Evolutionary conservation across 1,139 yeast species (phyloP).

Genomic region (Yamadazyma jaroonii): DNA sequence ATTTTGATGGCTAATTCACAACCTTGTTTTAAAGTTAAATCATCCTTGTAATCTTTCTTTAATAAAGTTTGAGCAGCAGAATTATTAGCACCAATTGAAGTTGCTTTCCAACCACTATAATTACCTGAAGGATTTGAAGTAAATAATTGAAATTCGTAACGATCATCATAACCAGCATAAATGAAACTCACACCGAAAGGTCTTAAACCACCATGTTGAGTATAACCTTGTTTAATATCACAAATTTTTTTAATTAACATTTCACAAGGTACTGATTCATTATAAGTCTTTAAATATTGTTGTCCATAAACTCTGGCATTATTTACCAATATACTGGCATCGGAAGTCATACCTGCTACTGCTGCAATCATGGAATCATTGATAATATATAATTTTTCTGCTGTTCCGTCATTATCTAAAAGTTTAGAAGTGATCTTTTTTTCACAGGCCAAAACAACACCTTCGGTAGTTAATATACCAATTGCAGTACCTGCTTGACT

Average conservation of each 20-base stretch:
- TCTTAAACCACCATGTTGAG: constrained; percentile 97
- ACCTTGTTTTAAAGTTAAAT: constrained; percentile 72
- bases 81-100: constrained; percentile 94
- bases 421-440: constrained; percentile 90
- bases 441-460: constrained; percentile 95
- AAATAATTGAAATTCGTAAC: constrained; percentile 86
- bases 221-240: constrained; percentile 95
- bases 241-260: constrained; percentile 83
- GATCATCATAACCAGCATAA: constrained; percentile 93
- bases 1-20: constrained; percentile 88
- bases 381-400: constrained; percentile 86
- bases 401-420: constrained; percentile 88
- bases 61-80: constrained; percentile 93
- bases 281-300: constrained; percentile 76
- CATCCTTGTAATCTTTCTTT: constrained; percentile 93
- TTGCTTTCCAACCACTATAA: constrained; percentile 98
- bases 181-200: constrained; percentile 97
- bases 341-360: constrained; percentile 98
- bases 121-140: constrained; percentile 97
- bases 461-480: constrained; percentile 88
- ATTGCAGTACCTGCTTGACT: constrained; percentile 98
- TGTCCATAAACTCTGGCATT: constrained; percentile 87
- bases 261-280: constrained; percentile 91
- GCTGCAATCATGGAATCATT: constrained; percentile 87
- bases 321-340: constrained; percentile 88